These are phyloP conservation scores for Artemisia annua DNA, from an alignment of 129 eudicot species.

Conservation along the genomic window DNA sequence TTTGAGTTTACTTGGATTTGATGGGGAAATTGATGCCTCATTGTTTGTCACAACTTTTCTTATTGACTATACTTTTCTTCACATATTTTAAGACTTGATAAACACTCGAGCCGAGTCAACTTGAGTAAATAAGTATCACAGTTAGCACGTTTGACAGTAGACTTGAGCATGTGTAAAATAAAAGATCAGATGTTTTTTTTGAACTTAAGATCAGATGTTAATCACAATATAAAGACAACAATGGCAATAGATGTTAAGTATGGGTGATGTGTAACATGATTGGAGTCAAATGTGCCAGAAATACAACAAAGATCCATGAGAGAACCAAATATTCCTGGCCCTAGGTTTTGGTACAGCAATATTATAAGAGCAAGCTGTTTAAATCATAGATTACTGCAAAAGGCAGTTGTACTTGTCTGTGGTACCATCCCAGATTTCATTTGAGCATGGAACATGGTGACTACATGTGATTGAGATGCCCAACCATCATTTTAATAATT, in stretches of 20 bases:
- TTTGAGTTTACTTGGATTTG: slow-evolving; percentile 31
- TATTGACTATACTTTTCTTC: not conserved
- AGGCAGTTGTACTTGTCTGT: slow-evolving; percentile 46
- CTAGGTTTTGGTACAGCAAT: slow-evolving; percentile 46
- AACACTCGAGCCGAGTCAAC: not conserved
- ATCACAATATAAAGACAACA: not conserved
- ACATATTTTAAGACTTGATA: not conserved
- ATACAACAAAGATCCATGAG: slow-evolving; percentile 37
- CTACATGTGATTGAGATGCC: slow-evolving; percentile 41
- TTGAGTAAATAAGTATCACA: too few species aligned
- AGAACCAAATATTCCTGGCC: slow-evolving; percentile 39
- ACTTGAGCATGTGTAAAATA: not conserved
- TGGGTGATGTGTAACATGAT: slow-evolving; percentile 34
- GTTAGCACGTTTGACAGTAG: not conserved
- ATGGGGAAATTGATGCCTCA: slow-evolving; percentile 26
- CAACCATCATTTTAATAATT: slow-evolving; percentile 31
- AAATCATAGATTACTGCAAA: slow-evolving; percentile 33
- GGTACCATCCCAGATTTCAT: slow-evolving; percentile 38
- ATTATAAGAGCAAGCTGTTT: slow-evolving; percentile 9
- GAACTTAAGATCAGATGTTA: too few species aligned
- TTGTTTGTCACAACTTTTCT: not conserved
- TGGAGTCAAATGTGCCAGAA: slow-evolving; percentile 29
- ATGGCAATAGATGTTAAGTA: not conserved
- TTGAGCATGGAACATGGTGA: slow-evolving; percentile 39
- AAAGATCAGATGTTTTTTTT: too few species aligned